Evolutionary conservation across 2,329 filamentous ascomycete genomes (phyloP).

Genomic region (Neopestalotiopsis sp.): DNA sequence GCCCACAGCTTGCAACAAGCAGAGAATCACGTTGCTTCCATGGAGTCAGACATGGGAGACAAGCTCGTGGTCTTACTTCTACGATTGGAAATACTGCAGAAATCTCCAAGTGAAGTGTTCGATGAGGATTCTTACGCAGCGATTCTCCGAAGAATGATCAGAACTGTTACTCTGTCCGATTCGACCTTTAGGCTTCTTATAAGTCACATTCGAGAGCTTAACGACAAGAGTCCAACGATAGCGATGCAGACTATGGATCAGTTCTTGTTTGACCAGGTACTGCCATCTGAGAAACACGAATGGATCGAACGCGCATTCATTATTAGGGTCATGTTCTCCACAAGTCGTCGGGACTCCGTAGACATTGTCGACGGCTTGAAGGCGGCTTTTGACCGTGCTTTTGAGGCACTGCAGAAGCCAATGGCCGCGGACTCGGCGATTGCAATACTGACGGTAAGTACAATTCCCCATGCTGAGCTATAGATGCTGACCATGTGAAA

Average conservation of each 20-base stretch:
- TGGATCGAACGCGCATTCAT: slow-evolving; percentile 76
- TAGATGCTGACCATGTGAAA: slow-evolving; percentile 39
- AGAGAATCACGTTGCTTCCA: slow-evolving; percentile 58
- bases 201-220: slow-evolving; percentile 70
- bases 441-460: slow-evolving; percentile 67
- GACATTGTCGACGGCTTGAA: slow-evolving; percentile 34
- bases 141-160: slow-evolving; percentile 67
- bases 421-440: slow-evolving; percentile 67
- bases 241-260: slow-evolving; percentile 63
- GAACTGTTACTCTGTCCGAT: slow-evolving; percentile 63
- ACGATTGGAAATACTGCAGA: slow-evolving; percentile 68
- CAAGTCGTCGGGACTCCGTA: slow-evolving; percentile 47
- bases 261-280: slow-evolving; percentile 64
- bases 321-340: slow-evolving; percentile 69
- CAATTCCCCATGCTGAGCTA: not conserved
- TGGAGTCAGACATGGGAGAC: slow-evolving; percentile 68
- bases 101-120: slow-evolving; percentile 50
- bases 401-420: slow-evolving; percentile 46
- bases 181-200: slow-evolving; percentile 69
- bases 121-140: slow-evolving; percentile 52
- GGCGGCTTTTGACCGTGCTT: slow-evolving; percentile 39
- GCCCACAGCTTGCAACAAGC: slow-evolving; percentile 55
- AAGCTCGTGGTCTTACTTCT: slow-evolving; percentile 71
- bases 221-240: slow-evolving; percentile 54
- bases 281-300: slow-evolving; percentile 49